Base-by-base conservation (phyloP, 768 basidiomycete genomes). In the Gloeopeniophorella convolvens region DNA sequence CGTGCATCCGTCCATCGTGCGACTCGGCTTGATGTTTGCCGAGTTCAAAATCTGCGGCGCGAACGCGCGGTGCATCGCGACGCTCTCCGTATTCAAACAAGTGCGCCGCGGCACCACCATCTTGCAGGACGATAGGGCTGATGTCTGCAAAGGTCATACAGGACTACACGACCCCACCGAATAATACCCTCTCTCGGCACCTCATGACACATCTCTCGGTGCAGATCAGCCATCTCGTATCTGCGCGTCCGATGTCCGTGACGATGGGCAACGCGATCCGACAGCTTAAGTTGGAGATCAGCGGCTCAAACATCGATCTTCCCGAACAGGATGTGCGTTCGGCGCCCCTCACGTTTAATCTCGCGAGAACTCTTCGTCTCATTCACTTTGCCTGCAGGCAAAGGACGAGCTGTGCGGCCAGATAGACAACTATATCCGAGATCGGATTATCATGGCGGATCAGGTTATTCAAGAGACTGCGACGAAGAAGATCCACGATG, bases 221-320 rank as follows among this genome's bases (percentile, higher is more conserved):
- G 18, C 93, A 96, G 75, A 95, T 96, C 58, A 84, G 83, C 15
- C 84, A 94, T 66, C 77, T 95, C 9, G 88, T 92, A 7, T 78
- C 83, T 33, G 89, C 90, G 16, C 77, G 93, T 42, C 89, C 91
- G 0, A 87, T 94, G 85, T 87, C 89, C 15, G 82, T 91, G 18
- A 88, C 90, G 21, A 92, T 94, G 88, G 91, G 93, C 0, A 95
- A 93, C 63, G 90, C 93, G 0, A 90, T 92, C 59, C 79, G 93
- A 51, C 87, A 94, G 65, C 73, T 99, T 59, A 99, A 99, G 71
- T 73, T 95, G 48, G 92, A 98, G 62, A 96, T 99, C 62, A 93
- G 90, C 61, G 79, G 78, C 33, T 80, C 92, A 34, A 89, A 93
- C 59, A 91, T 91, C 42, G 95, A 99, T 70, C 74, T 92, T 66